A percentile compares a stretch with the other conserved stretches of the same genome.
phyloP scores from a whole-genome alignment of 164 flowering plant genomes.

The Echeveria elegans region DNA sequence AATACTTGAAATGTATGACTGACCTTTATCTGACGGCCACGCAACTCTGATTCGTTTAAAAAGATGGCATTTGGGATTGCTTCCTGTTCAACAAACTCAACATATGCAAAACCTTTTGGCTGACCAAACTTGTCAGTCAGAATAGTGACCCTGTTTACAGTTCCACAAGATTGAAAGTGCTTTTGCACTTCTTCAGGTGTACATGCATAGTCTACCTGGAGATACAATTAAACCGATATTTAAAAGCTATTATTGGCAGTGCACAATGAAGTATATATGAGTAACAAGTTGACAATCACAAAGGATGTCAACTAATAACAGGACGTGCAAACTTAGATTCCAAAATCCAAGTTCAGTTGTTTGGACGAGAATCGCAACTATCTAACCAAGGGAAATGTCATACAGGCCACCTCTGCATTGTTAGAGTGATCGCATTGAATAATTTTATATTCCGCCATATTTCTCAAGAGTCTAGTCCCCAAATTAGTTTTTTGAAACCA shows the following conservation, averaged over 20 bases:
- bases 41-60: slow-evolving; percentile 25
- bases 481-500: too few relatives aligned
- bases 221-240: neutral
- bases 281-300: neutral
- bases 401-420: too few relatives aligned
- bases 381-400: too few relatives aligned
- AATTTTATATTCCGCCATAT: too few relatives aligned
- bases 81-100: slow-evolving; percentile 24
- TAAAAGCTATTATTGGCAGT: neutral
- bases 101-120: slow-evolving; percentile 30
- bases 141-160: too few relatives aligned
- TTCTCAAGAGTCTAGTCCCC: too few relatives aligned
- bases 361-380: too few relatives aligned
- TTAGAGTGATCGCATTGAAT: too few relatives aligned
- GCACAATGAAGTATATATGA: neutral
- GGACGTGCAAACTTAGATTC: too few relatives aligned
- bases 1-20: neutral
- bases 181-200: slow-evolving; percentile 31
- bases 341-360: too few relatives aligned
- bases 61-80: slow-evolving; percentile 25
- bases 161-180: slow-evolving; percentile 17
- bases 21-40: slow-evolving; percentile 28
- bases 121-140: too few relatives aligned
- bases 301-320: too few relatives aligned
- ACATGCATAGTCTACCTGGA: slow-evolving; percentile 17